A percentile compares a stretch with the other conserved stretches of the same genome.
phyloP scores from a whole-genome alignment of 768 basidiomycete genomes.

The Mrakia hoshinonis region DNA sequence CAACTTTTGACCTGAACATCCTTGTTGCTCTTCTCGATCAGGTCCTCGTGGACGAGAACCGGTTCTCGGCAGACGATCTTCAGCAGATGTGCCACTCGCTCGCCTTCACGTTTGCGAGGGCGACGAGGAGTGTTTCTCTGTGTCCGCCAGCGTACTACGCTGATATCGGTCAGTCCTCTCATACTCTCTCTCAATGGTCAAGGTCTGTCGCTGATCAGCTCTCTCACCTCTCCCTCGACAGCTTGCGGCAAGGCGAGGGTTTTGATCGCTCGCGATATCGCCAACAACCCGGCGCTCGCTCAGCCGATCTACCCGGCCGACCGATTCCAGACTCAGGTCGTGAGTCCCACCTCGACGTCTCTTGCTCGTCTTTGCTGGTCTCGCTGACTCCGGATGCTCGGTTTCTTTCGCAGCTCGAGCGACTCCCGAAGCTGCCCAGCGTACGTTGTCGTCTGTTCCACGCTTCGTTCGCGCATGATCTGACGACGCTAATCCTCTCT shows the following conservation, averaged over 20 bases:
- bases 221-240: background rate
- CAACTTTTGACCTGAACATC: no score
- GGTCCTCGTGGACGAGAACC: constrained; percentile 18
- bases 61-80: constrained; percentile 13
- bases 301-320: background rate
- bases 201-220: no score
- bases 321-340: background rate
- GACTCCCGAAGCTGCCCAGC: background rate
- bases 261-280: background rate
- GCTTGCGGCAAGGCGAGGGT: background rate
- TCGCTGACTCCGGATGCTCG: no score
- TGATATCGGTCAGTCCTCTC: background rate
- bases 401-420: background rate
- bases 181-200: background rate
- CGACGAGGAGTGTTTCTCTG: background rate
- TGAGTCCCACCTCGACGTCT: background rate
- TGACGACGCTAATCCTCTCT: no score
- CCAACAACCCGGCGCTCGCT: background rate
- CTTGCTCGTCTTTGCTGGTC: no score
- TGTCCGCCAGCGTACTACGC: background rate
- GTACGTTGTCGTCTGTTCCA: background rate
- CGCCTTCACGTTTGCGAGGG: background rate
- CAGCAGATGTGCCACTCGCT: background rate
- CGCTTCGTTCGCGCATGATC: no score
- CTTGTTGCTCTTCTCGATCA: no score